phyloP scores from a whole-genome alignment of 371 early-diverging fungal species.

The Actinomortierella ambigua region DNA sequence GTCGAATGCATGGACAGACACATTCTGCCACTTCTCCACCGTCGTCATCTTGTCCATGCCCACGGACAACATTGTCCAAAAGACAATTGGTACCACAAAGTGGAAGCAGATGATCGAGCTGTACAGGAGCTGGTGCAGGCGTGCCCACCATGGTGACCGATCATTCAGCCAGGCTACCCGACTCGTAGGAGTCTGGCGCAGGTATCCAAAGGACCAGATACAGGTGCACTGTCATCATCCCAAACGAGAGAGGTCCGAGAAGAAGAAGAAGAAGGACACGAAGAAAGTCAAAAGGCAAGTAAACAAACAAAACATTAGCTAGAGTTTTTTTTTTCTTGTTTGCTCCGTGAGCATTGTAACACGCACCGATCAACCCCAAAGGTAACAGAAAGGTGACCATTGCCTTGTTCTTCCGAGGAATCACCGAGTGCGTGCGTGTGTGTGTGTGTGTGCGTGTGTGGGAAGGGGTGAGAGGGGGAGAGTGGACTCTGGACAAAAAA shows the following conservation, averaged over 20 bases:
- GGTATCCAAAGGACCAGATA: conserved; percentile 35
- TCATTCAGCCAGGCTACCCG: conserved; percentile 25
- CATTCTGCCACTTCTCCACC: conserved; percentile 48
- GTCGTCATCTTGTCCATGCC: conserved; percentile 7
- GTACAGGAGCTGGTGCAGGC: conserved; percentile 30
- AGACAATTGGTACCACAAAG: conserved; percentile 63
- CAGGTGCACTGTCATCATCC: conserved; percentile 18
- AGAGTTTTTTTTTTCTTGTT: background rate
- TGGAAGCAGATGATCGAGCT: conserved; percentile 26
- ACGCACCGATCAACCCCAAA: background rate
- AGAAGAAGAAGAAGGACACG: background rate
- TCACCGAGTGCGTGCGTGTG: background rate
- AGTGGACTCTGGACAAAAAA: background rate
- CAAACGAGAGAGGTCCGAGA: background rate
- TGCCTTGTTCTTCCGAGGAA: background rate
- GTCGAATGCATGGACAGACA: conserved; percentile 58
- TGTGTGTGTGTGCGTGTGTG: background rate
- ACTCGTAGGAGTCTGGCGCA: conserved; percentile 15
- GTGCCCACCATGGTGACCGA: conserved; percentile 37
- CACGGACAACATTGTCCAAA: conserved; percentile 49
- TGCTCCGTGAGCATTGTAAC: background rate
- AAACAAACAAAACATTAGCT: background rate
- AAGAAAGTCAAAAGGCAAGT: background rate
- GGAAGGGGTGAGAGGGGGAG: background rate
- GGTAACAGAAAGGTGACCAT: background rate